These are phyloP conservation scores for Russula olivacea DNA, from an alignment of 768 basidiomycete genomes.

Conservation along the genomic window DNA sequence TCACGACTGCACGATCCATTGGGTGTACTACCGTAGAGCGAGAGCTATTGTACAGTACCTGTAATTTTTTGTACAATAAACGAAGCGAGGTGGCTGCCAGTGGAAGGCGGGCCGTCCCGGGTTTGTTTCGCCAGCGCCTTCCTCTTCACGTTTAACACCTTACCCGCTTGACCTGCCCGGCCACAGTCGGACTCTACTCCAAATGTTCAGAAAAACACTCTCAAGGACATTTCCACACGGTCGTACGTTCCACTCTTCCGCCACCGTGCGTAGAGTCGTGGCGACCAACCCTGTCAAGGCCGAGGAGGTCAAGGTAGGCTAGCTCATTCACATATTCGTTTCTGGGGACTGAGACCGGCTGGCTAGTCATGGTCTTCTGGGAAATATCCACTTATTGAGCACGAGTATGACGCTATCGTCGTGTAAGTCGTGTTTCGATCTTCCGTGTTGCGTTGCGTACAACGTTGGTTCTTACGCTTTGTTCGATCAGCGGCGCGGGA, in stretches of 20 bases:
- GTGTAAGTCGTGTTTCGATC: slow-evolving; percentile 55
- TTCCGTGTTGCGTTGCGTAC: background rate
- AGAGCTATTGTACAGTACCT: slow-evolving; percentile 8
- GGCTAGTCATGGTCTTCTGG: slow-evolving; percentile 69
- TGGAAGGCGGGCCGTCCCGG: background rate
- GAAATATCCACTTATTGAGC: slow-evolving; percentile 95
- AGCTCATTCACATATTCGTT: slow-evolving; percentile 6
- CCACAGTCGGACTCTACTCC: slow-evolving; percentile 20
- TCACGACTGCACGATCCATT: slow-evolving; percentile 28
- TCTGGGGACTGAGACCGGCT: slow-evolving; percentile 19
- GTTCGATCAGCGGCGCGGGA: slow-evolving; percentile 73
- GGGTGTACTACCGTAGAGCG: slow-evolving; percentile 28
- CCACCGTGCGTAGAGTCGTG: slow-evolving; percentile 52
- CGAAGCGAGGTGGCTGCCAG: no score
- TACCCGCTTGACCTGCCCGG: slow-evolving; percentile 20
- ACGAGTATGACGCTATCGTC: slow-evolving; percentile 98
- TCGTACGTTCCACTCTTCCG: slow-evolving; percentile 61
- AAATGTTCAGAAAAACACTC: slow-evolving; percentile 63
- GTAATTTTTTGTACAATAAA: background rate
- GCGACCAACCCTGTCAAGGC: slow-evolving; percentile 74
- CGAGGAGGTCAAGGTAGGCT: slow-evolving; percentile 70
- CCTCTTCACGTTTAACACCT: background rate
- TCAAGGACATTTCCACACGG: slow-evolving; percentile 45
- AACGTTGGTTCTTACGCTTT: background rate
- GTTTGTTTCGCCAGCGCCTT: background rate